These are phyloP conservation scores for Talaromyces albobiverticillius DNA, from an alignment of 2,329 filamentous ascomycete species.

Conservation along the genomic window DNA sequence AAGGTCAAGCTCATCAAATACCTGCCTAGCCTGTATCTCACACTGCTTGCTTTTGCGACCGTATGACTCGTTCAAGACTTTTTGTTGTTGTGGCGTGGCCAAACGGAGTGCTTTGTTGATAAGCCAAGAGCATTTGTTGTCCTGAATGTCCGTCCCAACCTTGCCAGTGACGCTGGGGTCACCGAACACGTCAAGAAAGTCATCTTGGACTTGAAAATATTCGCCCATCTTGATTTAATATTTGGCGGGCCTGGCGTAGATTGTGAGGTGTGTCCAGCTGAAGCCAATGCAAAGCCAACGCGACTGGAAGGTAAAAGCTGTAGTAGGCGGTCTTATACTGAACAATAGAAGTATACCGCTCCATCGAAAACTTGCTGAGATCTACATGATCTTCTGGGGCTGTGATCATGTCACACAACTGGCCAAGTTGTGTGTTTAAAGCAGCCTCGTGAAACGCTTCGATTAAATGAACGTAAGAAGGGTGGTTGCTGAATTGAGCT, in stretches of 20 bases:
- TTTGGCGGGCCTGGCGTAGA: too few relatives aligned
- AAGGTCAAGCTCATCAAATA: too few relatives aligned
- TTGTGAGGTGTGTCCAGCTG: background rate
- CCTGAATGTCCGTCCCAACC: slow-evolving; percentile 2
- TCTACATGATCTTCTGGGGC: too few relatives aligned
- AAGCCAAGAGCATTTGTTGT: background rate
- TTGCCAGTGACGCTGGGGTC: background rate
- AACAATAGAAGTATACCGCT: background rate
- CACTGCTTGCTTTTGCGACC: background rate
- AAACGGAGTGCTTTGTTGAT: background rate
- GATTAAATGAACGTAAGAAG: background rate
- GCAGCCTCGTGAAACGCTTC: background rate
- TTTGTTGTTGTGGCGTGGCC: background rate
- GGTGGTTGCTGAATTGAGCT: background rate
- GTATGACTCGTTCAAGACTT: background rate
- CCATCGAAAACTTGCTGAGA: background rate
- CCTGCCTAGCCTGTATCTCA: too few relatives aligned
- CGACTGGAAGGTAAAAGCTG: background rate
- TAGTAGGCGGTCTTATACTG: background rate
- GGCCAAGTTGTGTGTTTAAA: background rate
- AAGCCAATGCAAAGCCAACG: background rate
- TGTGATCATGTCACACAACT: background rate
- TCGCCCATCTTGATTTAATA: background rate
- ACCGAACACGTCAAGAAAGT: slow-evolving; percentile 3
- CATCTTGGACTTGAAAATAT: slow-evolving; percentile 6